Evolutionary conservation across 75 land plant species (phyloP), one percentile per base, ranked within the genome.

Genomic region (Pinus tabuliformis): DNA sequence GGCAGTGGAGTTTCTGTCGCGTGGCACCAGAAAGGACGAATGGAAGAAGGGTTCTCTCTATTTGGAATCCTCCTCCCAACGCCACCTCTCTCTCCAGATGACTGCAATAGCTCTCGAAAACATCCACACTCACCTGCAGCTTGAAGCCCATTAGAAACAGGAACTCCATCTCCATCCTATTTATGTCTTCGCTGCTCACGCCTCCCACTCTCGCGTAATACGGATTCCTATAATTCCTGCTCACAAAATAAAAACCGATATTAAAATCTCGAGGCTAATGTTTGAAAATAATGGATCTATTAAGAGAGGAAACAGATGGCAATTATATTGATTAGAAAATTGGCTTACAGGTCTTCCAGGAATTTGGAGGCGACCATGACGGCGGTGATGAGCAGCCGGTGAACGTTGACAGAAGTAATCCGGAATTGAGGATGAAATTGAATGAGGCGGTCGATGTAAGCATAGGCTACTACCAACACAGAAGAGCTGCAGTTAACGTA

Each of bases 81-180:
- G 86, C 79, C 56, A 92, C 89, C 73, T 92, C 94, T 77, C 91
- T 90, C 76, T 92, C 94, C 66, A 92, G 78, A 73, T 89, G 92
- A 17, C 75, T 62, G 62, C 92, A 90, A 64, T 92, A 92, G 78
- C 94, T 90, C 81, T 92, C 92, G 56, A 81, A 92, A 8, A 92
- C 92, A 76, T 92, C 90, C 73, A 90, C 86, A 57, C 78, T 92
- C 26, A 92, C 94, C 72, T 92, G 91, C 63, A 89, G n/a, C 59
- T 84, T 84, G 78, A 92, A 92, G 15, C 81, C 82, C 82, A 92
- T 87, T 79, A 83, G 72, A 79, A 89, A 91, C 9, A 91, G 78
- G 28, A 91, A 87, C 0, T 89, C 87, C 28, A 89, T 13, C 80
- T 91, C 94, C 68, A 89, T 13, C 26, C 4, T 62, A 62, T 62